phyloP scores from a whole-genome alignment of 257 asterid genomes.

The Mitragyna speciosa region DNA sequence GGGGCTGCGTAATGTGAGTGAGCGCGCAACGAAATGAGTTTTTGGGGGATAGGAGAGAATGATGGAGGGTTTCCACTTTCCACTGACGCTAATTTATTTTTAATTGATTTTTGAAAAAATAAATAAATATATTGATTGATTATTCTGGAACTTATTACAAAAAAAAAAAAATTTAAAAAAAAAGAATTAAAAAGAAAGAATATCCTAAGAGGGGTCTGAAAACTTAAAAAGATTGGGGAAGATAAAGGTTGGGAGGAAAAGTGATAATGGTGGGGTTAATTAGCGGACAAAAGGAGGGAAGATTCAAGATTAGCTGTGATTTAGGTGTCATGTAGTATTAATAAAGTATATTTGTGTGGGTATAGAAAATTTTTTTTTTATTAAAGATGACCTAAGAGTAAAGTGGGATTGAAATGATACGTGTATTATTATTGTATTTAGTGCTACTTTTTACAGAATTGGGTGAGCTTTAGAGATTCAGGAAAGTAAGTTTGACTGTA shows the following conservation, averaged over 20 bases:
- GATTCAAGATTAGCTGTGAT: slow-evolving; percentile 10
- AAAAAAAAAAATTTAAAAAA: not conserved
- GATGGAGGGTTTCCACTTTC: slow-evolving; percentile 14
- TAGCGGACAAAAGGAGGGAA: not conserved
- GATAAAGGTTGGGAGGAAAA: not conserved
- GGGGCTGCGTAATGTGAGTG: not conserved
- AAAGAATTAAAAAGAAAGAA: not conserved
- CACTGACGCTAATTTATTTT: not conserved
- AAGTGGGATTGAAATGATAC: too few relatives aligned
- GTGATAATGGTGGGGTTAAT: slow-evolving; percentile 14
- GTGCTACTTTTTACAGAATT: too few relatives aligned
- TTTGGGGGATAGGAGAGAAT: too few relatives aligned
- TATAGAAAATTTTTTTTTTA: too few relatives aligned
- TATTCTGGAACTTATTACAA: not conserved
- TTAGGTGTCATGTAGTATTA: not conserved
- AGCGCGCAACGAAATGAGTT: not conserved
- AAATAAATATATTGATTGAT: too few relatives aligned
- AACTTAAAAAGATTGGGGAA: not conserved
- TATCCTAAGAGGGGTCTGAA: not conserved
- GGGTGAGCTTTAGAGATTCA: too few relatives aligned
- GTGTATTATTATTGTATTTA: too few relatives aligned
- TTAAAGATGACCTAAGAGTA: too few relatives aligned
- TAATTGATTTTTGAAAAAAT: not conserved
- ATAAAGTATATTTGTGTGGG: not conserved
- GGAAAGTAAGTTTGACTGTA: not conserved